Base-by-base conservation (phyloP, 805 yeast genomes). In the Schizosaccharomyces cryophilus region DNA sequence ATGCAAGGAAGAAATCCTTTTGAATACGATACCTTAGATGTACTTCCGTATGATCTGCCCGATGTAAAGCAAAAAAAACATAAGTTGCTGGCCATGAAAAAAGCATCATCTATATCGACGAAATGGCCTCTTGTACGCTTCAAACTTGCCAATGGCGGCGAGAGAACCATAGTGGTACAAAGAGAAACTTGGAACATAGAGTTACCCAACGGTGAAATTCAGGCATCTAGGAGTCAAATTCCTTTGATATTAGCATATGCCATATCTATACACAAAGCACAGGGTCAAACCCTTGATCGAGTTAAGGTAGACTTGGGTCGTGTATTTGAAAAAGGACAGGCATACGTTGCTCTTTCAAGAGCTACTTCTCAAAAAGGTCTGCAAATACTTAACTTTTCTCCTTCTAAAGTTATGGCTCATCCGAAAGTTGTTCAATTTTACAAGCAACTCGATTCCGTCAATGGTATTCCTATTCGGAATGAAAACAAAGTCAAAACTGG, bases 231-330 rank as follows among this genome's bases (percentile, higher is more conserved):
- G 66, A 74, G 76, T 0, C 98, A 93, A 68, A 66, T 93, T 1
- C 98, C 98, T 0, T 72, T 93, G 61, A 82, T 90, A 66, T 73
- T 89, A n/a, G 95, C 98, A 0, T 93, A 97, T 96, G 88, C 98
- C 0, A 71, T 93, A 55, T 88, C 96, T 0, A 89, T 93, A 56
- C 98, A 93, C 69, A 90, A 93, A 72, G 82, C 96, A 0, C 98
- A 90, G 70, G 98, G 98, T 0, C 89, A 90, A 71, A 85, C 97
- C 0, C 71, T 88, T 55, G 81, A 83, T 4, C 76, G 79, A 61
- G 88, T 86, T 3, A 78, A 78, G 64, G 95, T 90, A 5, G 95
- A 93, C 69, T 75, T 90, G 63, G 74, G 77, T 45, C 75, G 76
- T 62, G 81, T 85, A 1, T 90, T 90, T 71, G 97, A 89, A 68